A percentile compares a stretch with the other conserved stretches of the same genome.
Evolutionary conservation across 2,329 filamentous ascomycete genomes (phyloP).

Genomic region (Cercospora sp.): DNA sequence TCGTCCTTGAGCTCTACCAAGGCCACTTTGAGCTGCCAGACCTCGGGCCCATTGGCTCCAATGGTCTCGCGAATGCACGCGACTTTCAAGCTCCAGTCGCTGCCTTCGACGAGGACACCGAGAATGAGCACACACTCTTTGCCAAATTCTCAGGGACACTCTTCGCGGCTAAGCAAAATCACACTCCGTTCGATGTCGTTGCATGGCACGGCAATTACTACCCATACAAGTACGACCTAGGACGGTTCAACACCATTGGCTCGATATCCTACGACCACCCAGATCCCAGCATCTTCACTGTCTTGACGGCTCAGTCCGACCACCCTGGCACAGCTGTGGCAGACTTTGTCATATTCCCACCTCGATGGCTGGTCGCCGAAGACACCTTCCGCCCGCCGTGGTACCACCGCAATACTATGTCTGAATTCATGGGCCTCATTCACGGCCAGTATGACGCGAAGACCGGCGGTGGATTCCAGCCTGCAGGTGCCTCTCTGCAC

Average conservation of each 20-base stretch:
- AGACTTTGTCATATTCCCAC: constrained; percentile 73
- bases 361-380: constrained; percentile 68
- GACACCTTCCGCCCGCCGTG: constrained; percentile 71
- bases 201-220: constrained; percentile 72
- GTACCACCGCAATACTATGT: constrained; percentile 70
- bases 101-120: constrained; percentile 56
- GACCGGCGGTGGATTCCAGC: constrained; percentile 57
- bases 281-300: constrained; percentile 66
- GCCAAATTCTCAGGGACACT: constrained; percentile 64
- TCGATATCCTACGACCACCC: constrained; percentile 63
- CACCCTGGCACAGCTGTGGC: constrained; percentile 59
- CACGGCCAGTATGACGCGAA: constrained; percentile 61
- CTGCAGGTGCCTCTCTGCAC: constrained; percentile 59
- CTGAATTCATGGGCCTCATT: constrained; percentile 65
- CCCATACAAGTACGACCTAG: constrained; percentile 59
- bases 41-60: constrained; percentile 65
- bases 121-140: constrained; percentile 58
- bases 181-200: constrained; percentile 70
- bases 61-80: constrained; percentile 63
- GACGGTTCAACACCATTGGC: constrained; percentile 59
- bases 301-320: constrained; percentile 62
- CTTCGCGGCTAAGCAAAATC: constrained; percentile 61
- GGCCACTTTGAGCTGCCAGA: constrained; percentile 66
- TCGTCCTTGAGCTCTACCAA: constrained; percentile 67
- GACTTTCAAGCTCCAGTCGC: constrained; percentile 67